Evolutionary conservation across 2,329 filamentous ascomycete genomes (phyloP), one percentile per base, ranked within the genome.

Genomic region (Penicillium sp.): DNA sequence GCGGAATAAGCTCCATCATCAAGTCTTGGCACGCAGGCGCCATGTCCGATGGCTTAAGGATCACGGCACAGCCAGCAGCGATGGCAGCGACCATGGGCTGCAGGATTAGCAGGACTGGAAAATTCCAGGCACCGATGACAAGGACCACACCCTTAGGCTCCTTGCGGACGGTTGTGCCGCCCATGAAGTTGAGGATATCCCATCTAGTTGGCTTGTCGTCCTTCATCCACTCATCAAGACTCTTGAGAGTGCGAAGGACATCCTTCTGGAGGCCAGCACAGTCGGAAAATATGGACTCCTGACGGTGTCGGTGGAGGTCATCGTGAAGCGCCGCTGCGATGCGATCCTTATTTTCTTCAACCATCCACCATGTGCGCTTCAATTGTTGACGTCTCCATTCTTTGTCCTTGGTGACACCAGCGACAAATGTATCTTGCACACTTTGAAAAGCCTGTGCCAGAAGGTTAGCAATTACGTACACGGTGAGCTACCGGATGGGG

Each of bases 81-180:
- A 81, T 77, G 16, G 78, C 78, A 16, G 73, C 75, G 24, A 80
- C 57, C 35, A 78, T 61, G 21, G 78, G 78, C 52, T 74, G 69
- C 0, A 81, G 49, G 0, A 71, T 55, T 3, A 78, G 65, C 3
- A 72, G 58, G 49, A 81, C 64, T 1, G 79, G 79, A 19, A 76
- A 81, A 56, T 82, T 81, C 79, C 78, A 81, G 2, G 78, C 71
- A 0, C 75, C 74, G 22, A 82, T 76, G 43, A 81, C 73, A 10
- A 82, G 70, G 0, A 71, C 69, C 1, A 80, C 74, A 6, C 79
- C 79, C 3, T 75, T 66, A 1, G 79, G 79, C 59, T 81, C 78
- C 48, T 76, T 75, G 11, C 76, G 72, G 14, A 81, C 58, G 22
- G 70, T 65, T 0, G 74, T 67, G 7, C 67, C 59, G 21, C 68